Evolutionary conservation across 768 basidiomycete genomes (phyloP).

Genomic region (Suillus occidentalis): DNA sequence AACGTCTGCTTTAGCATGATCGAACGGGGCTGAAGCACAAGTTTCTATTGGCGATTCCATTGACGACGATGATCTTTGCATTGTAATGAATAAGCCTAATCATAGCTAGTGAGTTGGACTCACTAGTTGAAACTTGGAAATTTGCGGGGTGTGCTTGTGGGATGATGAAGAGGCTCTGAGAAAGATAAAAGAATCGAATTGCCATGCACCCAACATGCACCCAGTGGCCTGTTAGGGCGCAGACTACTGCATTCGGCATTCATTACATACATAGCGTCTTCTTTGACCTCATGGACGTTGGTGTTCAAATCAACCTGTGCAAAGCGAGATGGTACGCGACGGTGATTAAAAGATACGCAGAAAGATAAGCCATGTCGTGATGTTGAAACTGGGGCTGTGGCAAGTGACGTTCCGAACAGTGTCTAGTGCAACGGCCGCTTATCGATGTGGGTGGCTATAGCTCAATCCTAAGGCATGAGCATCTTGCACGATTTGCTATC

Average conservation of each 20-base stretch:
- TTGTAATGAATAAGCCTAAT: neutral
- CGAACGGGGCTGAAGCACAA: slow-evolving; percentile 5
- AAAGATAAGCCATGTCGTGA: neutral
- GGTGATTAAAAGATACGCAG: neutral
- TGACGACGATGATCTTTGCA: neutral
- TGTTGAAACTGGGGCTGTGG: neutral
- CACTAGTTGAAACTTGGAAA: neutral
- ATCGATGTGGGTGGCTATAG: neutral
- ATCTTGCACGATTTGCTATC: neutral
- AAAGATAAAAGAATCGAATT: neutral
- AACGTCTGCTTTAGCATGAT: slow-evolving; percentile 15
- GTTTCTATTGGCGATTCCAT: neutral
- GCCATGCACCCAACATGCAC: neutral
- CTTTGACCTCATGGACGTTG: neutral
- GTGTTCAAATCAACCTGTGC: neutral
- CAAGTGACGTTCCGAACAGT: neutral
- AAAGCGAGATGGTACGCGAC: neutral
- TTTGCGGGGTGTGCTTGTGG: neutral
- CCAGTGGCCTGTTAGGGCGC: neutral
- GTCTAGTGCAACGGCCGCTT: neutral
- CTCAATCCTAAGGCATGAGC: neutral
- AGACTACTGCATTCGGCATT: neutral
- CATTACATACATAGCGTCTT: neutral
- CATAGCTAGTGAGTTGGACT: neutral
- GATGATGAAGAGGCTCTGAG: neutral